These are phyloP conservation scores for Parasitella parasitica DNA, from an alignment of 371 early-diverging fungal species.

Conservation along the genomic window DNA sequence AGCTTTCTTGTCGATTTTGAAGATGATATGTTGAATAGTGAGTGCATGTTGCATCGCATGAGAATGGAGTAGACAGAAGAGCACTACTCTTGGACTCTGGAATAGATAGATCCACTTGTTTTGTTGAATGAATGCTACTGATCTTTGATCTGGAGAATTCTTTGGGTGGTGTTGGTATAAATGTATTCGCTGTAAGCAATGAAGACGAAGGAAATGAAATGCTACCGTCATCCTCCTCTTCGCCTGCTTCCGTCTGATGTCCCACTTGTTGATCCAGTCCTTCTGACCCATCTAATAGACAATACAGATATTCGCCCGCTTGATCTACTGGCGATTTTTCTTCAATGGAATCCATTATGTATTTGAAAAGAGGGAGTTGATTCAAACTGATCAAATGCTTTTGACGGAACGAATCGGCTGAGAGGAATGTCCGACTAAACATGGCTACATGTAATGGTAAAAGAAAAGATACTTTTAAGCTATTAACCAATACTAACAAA, in stretches of 20 bases:
- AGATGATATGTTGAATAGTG: neutral
- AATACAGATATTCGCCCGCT: neutral
- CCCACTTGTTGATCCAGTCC: no score
- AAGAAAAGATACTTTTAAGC: neutral
- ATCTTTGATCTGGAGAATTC: neutral
- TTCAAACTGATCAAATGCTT: neutral
- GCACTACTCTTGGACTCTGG: neutral
- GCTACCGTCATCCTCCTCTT: neutral
- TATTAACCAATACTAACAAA: no score
- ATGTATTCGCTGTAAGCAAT: neutral
- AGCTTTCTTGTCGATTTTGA: neutral
- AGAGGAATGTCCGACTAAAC: neutral
- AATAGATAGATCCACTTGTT: neutral
- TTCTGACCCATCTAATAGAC: neutral
- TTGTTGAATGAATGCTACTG: neutral
- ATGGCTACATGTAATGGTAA: neutral
- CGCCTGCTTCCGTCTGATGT: no score
- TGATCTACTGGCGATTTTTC: neutral
- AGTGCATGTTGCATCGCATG: neutral
- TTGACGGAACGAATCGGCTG: neutral
- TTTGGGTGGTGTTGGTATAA: neutral
- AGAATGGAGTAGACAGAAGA: neutral
- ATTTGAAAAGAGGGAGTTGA: neutral
- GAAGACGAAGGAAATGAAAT: neutral
- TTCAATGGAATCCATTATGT: neutral